These are phyloP conservation scores for Albophoma yamanashiensis DNA, from an alignment of 2,329 filamentous ascomycete genomes.

Conservation along the genomic window DNA sequence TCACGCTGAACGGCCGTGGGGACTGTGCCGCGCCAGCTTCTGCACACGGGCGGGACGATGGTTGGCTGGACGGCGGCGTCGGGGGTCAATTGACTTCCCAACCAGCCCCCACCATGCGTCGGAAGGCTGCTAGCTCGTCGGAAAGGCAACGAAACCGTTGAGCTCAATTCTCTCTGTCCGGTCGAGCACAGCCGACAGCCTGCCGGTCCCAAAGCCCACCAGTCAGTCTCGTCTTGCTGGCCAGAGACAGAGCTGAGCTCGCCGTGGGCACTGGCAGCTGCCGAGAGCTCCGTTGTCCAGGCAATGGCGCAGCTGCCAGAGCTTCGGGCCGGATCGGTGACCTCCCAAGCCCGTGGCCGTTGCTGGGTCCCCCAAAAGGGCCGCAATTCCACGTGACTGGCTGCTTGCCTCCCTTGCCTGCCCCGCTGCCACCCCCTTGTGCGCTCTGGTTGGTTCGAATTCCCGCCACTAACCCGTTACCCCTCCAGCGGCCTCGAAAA, in stretches of 20 bases:
- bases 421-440: slow-evolving; percentile 9
- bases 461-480: slow-evolving; percentile 25
- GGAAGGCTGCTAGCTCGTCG: background rate
- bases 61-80: background rate
- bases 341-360: background rate
- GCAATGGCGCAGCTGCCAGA: background rate
- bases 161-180: background rate
- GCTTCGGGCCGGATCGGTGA: background rate
- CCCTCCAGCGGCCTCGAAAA: slow-evolving; percentile 31
- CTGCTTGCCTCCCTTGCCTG: slow-evolving; percentile 1
- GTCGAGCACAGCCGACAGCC: background rate
- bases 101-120: background rate
- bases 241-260: background rate
- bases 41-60: background rate
- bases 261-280: background rate
- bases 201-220: background rate
- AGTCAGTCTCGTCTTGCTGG: background rate
- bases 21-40: background rate
- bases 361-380: background rate
- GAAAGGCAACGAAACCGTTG: background rate
- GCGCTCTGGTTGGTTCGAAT: slow-evolving; percentile 14
- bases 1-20: background rate
- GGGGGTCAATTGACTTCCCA: background rate
- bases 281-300: background rate
- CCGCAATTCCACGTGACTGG: slow-evolving; percentile 17